Evolutionary conservation across 371 early-diverging fungal species (phyloP).

Genomic region (Mucor ambiguus): DNA sequence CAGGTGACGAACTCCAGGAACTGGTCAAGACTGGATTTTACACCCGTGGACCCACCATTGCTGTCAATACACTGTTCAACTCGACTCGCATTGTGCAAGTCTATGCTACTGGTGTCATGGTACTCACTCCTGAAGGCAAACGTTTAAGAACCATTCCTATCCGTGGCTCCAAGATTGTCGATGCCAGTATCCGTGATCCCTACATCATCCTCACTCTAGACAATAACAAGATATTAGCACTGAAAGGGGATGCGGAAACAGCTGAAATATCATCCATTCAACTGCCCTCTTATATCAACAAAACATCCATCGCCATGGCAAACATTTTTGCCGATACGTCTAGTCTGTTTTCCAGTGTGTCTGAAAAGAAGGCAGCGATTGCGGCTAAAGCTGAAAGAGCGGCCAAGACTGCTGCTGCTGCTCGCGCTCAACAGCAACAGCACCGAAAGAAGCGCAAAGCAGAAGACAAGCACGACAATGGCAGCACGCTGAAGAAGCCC

Average conservation of each 20-base stretch:
- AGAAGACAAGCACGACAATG: conserved; percentile 14
- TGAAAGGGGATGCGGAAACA: conserved; percentile 58
- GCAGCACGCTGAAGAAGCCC: conserved; percentile 16
- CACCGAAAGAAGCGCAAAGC: conserved; percentile 36
- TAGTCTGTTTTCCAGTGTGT: conserved; percentile 50
- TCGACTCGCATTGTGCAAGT: conserved; percentile 79
- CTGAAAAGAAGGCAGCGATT: conserved; percentile 21
- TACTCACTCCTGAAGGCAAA: conserved; percentile 71
- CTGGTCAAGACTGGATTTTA: conserved; percentile 78
- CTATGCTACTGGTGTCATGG: conserved; percentile 70
- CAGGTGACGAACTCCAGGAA: conserved; percentile 87
- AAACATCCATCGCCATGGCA: conserved; percentile 49
- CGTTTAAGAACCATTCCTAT: conserved; percentile 61
- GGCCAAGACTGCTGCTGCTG: not conserved
- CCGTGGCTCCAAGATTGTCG: conserved; percentile 65
- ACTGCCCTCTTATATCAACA: conserved; percentile 47
- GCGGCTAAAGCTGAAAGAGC: conserved; percentile 7
- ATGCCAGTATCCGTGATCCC: conserved; percentile 81
- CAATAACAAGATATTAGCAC: conserved; percentile 62
- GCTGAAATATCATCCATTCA: conserved; percentile 44
- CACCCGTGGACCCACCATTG: conserved; percentile 76
- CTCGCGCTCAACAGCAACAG: conserved; percentile 8
- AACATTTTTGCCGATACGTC: conserved; percentile 64
- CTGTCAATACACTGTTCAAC: conserved; percentile 66
- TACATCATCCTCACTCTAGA: conserved; percentile 76